Base-by-base conservation (phyloP, 257 asterid genomes). In the Coffea eugenioides region DNA sequence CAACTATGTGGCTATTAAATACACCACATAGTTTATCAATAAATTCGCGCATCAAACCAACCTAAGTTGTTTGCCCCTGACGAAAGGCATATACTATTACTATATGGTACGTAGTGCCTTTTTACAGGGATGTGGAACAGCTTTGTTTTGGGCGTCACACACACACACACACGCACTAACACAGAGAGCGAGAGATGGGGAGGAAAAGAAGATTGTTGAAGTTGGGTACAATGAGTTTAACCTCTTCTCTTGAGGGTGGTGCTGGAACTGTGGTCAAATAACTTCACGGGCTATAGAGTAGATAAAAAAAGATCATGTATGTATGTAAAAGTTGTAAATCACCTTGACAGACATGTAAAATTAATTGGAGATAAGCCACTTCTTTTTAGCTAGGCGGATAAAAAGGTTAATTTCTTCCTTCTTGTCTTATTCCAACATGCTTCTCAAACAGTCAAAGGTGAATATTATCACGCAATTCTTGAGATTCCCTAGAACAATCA, bases 101-200 rank as follows among this genome's bases (percentile, higher is more conserved):
- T 39, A 49, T n/a, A 21, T 5, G 1, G 34, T 31, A 31, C 34
- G 14, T 52, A 52, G 18, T 56, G 25, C 64, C 61, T 18, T 16
- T 56, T 56, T 8, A 57, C n/a, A 20, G 65, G 20, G 65, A 57
- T 57, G n/a, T 12, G 57, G 18, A 52, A 13, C 57, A 52, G 25
- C 27, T 14, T 68, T 23, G 61, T 64, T 64, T n/a, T 48, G 72
- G 71, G 4, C 23, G 34, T 43, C 25, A 27, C 46, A 49, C 75
- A 67, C 66, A 27, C 27, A 77, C 74, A 27, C 34, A 34, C 74
- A 51, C 80, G 49, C 66, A 49, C 41, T 13, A 13, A 49, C 67
- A 16, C 18, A 21, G 10, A 34, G 8, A 57, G 14, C 18, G 48
- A 25, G 77, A 57, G 34, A 43, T 6, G 15, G 36, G 23, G 6